A percentile compares a stretch with the other conserved stretches of the same genome.
Evolutionary conservation across 176 grass and related monocot species (phyloP).

Genomic region (Pharus latifolius): DNA sequence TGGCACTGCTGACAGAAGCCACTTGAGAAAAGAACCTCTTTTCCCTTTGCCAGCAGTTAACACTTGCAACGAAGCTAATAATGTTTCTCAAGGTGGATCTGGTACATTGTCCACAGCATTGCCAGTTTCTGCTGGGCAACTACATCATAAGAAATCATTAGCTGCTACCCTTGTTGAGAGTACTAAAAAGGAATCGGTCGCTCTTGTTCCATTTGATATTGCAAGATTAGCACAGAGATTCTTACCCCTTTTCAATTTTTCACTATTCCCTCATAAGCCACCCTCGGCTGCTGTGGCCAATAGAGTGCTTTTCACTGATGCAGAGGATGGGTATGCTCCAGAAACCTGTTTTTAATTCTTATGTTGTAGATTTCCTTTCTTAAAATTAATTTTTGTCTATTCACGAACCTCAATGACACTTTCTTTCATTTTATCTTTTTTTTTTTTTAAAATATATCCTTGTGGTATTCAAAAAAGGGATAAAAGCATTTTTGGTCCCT

Average conservation of each 20-base stretch:
- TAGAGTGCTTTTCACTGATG: conserved; percentile 89
- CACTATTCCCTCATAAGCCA: conserved; percentile 75
- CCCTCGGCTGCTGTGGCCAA: conserved; percentile 57
- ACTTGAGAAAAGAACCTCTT: conserved; percentile 61
- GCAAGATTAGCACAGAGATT: conserved; percentile 66
- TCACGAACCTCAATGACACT: conserved; percentile 8
- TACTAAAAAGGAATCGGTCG: conserved; percentile 58
- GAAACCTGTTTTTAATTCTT: background rate
- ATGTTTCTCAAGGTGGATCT: conserved; percentile 18
- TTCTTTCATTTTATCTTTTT: background rate
- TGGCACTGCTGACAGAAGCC: conserved; percentile 44
- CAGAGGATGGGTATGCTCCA: conserved; percentile 65
- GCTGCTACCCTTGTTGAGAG: conserved; percentile 78
- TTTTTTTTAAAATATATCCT: too few species aligned
- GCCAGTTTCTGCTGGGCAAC: conserved; percentile 32
- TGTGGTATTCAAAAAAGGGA: too few species aligned
- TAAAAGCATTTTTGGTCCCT: too few species aligned
- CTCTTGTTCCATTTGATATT: conserved; percentile 69
- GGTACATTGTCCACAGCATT: conserved; percentile 20
- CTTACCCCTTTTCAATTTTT: conserved; percentile 47
- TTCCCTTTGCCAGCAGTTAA: conserved; percentile 38
- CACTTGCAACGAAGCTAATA: conserved; percentile 18
- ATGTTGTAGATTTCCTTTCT: background rate
- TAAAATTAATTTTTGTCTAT: conserved; percentile 6
- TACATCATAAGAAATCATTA: conserved; percentile 67